Base-by-base conservation (phyloP, 768 basidiomycete genomes). In the Podaxis carcinomalis region DNA sequence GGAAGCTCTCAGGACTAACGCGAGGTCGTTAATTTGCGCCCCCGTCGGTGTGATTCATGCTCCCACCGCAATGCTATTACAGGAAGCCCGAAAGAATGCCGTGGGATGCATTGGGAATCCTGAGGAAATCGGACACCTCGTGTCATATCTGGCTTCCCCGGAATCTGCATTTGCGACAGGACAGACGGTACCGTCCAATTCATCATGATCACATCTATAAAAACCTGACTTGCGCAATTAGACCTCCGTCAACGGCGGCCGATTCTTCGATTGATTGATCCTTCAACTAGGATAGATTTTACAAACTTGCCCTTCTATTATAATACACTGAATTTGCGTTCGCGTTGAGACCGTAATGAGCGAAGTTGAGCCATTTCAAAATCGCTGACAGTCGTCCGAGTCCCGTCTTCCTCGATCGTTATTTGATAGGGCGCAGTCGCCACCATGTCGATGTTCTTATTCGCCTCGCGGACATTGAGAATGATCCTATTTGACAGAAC, bases 401-500 rank as follows among this genome's bases (percentile, higher is more conserved):
- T 64, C 6, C 63, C 62, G 51, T 62, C 63, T 46, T 64, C 55
- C 19, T 57, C 59, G 14, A 57, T 61, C 28, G 51, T 46, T 7
- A 56, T 62, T 13, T 60, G 57, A 5, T 62, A 47, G 4, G 61
- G 46, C 3, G 51, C 21, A 1, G 40, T 23, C 27, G 47, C 54
- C 16, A 59, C 51, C 19, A 32, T 56, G 14, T 68, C 68, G 7
- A 68, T 51, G 9, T 74, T 71, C 19, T 69, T 69, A 51, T 75
- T 77, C 14, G 77, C 72, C 51, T 73, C 68, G 9, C 83, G 82
- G 27, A 86, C 80, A 63, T 85, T 86, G 35, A 86, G 73, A 25
- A 82, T 77, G 13, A 85, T 75, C 21, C 84, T 75, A 66, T 81
- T 86, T n/a, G 81, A 77, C 56, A 86, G 73, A 5, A 83, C 80